Conservation (phyloP, 148 eudicot genomes). For the Drosera capensis region DNA sequence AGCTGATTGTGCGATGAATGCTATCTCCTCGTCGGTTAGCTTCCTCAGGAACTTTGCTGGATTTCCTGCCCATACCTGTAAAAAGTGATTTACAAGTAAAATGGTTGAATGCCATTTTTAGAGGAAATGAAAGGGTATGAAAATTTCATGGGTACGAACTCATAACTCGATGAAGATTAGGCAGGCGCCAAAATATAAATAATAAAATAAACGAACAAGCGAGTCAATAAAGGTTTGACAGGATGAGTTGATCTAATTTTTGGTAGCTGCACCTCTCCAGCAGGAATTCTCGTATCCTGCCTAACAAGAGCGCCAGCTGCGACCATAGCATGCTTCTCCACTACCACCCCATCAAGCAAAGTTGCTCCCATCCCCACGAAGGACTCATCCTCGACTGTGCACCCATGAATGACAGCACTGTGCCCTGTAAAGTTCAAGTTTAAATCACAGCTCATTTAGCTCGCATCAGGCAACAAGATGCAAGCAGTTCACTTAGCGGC, state of each 20-base stretch:
- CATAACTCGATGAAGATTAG: too few relatives aligned
- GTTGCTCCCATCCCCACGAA: slow-evolving; percentile 56
- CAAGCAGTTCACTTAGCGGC: too few relatives aligned
- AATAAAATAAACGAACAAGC: too few relatives aligned
- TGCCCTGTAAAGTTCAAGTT: slow-evolving; percentile 25
- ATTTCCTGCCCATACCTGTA: slow-evolving; percentile 66
- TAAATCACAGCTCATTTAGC: not conserved
- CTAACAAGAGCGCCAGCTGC: slow-evolving; percentile 62
- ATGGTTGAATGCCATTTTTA: not conserved
- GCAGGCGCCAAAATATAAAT: too few relatives aligned
- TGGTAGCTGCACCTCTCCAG: slow-evolving; percentile 36
- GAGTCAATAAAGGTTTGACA: not conserved
- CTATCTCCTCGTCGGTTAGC: slow-evolving; percentile 49
- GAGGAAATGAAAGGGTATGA: not conserved
- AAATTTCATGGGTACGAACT: too few relatives aligned
- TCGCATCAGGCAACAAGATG: too few relatives aligned
- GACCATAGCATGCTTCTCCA: slow-evolving; percentile 51
- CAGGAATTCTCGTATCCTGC: slow-evolving; percentile 43
- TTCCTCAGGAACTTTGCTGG: slow-evolving; percentile 57
- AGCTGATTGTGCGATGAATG: slow-evolving; percentile 46
- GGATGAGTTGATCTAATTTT: too few relatives aligned
- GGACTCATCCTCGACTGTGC: slow-evolving; percentile 51
- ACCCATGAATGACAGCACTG: slow-evolving; percentile 50
- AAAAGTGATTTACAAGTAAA: not conserved
- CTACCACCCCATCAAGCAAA: slow-evolving; percentile 43